Evolutionary conservation across 1,139 yeast genomes (phyloP).

Genomic region (Taphrina pruni): DNA sequence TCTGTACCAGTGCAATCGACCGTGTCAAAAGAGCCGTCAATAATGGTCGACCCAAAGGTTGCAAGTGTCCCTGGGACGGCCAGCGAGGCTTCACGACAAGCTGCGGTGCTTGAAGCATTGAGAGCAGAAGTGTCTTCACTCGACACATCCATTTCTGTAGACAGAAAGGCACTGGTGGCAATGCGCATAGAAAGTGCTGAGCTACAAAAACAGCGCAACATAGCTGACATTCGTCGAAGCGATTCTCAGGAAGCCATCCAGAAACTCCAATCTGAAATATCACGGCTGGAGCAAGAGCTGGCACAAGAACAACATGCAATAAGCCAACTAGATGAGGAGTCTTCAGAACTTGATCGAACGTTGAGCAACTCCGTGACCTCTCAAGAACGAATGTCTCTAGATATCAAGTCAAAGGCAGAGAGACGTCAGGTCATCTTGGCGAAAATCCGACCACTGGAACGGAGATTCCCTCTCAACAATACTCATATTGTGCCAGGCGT

Average conservation of each 20-base stretch:
- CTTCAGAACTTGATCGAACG: background rate
- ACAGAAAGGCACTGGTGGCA: background rate
- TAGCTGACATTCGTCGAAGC: background rate
- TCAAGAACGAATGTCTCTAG: background rate
- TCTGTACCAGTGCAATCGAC: background rate
- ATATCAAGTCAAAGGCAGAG: background rate
- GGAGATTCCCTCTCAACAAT: background rate
- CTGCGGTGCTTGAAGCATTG: background rate
- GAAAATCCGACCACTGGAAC: background rate
- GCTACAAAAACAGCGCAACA: background rate
- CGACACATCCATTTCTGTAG: background rate
- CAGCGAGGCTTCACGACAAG: background rate
- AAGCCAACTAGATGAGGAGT: background rate
- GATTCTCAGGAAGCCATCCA: background rate
- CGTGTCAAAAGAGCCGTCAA: background rate
- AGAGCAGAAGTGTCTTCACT: background rate
- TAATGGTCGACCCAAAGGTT: background rate
- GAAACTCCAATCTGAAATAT: slow-evolving; percentile 11
- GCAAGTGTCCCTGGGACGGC: background rate
- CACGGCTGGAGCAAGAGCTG: slow-evolving; percentile 15
- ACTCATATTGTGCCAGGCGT: background rate
- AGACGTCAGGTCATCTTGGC: background rate
- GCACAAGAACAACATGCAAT: slow-evolving; percentile 11
- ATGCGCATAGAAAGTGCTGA: slow-evolving; percentile 7
- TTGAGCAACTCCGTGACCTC: background rate